Base-by-base conservation (phyloP, 1,284 basidiomycete genomes). In the Peniophora sp. region DNA sequence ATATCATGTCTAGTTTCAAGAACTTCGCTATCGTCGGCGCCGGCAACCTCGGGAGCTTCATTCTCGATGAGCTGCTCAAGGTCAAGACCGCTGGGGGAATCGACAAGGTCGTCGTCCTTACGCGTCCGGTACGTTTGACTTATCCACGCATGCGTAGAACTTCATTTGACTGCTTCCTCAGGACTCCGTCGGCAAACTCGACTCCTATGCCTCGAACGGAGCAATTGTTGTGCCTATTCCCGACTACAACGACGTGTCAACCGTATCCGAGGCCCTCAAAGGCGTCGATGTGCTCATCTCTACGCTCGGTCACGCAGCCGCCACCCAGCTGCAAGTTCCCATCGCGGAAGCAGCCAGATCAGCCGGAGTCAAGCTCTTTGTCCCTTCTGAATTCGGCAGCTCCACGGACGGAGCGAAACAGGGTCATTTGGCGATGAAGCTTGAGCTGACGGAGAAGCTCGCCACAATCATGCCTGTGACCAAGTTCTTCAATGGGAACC, bases 301-400 rank as follows among this genome's bases (percentile, higher is more conserved):
- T n/a, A n/a, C 38, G n/a, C 38, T 41, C 38, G 19, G n/a, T 10
- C 34, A 36, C 19, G 27, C 6, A 12, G 19, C 38, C 19, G 16
- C 38, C n/a, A 5, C 19, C 8, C n/a, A 20, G n/a, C 48, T 52
- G 8, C 38, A 41, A 16, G n/a, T 51, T n/a, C 52, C 55, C 2
- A 57, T 73, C 25, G 69, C 65, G 2, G 58, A 64, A 8, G 70
- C 69, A 11, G 66, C 69, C 41, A 70, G 67, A 56, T 58, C 57
- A 25, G 68, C 69, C 0, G 64, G 63, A 9, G 69, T 71, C 17
- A 61, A 64, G 50, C 47, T 69, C 45, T 72, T 72, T 49, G 60
- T 73, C 10, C 71, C 70, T 3, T 68, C 66, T 8, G 71, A 72
- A 50, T 70, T 62, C 22, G 69, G 71, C 3, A 60, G 59, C 19